Percentiles rank a stretch among this genome's conserved stretches.
Evolutionary conservation across 345 rosid genomes (phyloP).

Genomic region (Acer yangbiense): DNA sequence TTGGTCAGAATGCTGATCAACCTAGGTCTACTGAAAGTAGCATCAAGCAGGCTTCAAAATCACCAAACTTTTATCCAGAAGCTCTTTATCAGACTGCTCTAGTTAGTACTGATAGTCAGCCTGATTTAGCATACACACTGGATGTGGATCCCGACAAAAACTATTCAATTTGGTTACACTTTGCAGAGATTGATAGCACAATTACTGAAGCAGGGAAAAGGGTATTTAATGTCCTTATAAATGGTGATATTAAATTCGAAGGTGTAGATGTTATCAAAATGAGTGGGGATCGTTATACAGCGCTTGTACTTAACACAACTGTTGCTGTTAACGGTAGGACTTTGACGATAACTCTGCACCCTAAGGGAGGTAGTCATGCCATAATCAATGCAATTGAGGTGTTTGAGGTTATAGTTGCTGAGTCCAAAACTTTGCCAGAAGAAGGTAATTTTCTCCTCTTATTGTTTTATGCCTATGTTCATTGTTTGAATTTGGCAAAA

Average conservation of each 20-base stretch:
- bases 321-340: constrained; percentile 80
- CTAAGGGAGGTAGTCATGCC: constrained; percentile 65
- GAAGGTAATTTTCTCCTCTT: constrained; percentile 62
- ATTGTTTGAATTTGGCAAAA: background rate
- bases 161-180: constrained; percentile 93
- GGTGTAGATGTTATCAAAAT: constrained; percentile 65
- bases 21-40: constrained; percentile 60
- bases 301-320: constrained; percentile 82
- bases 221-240: constrained; percentile 82
- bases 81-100: constrained; percentile 82
- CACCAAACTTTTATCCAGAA: constrained; percentile 91
- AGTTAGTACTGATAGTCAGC: constrained; percentile 64
- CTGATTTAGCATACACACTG: constrained; percentile 65
- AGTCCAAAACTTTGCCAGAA: constrained; percentile 67
- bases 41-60: constrained; percentile 61
- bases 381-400: constrained; percentile 89
- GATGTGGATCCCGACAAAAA: constrained; percentile 93
- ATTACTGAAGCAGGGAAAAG: constrained; percentile 64
- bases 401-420: constrained; percentile 68
- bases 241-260: constrained; percentile 56
- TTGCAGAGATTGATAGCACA: constrained; percentile 85
- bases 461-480: background rate
- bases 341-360: constrained; percentile 69
- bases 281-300: constrained; percentile 67
- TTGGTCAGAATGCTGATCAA: constrained; percentile 59